Conservation (phyloP, 2,329 filamentous ascomycete species). For the Amesomyces nigricolor region DNA sequence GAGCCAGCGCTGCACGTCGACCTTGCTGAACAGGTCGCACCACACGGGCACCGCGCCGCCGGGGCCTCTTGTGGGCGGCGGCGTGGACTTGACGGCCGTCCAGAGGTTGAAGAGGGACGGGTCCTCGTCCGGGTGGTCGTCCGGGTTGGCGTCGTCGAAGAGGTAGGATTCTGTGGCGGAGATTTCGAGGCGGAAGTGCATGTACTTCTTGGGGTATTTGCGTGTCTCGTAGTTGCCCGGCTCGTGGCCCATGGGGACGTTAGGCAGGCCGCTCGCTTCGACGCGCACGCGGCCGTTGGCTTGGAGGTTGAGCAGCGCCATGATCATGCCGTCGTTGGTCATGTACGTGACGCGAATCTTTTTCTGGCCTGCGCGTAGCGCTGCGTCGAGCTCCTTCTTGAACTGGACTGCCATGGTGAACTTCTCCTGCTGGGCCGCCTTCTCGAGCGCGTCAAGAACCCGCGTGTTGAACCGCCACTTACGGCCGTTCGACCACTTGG, state of each 20-base stretch:
- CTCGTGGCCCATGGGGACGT: conserved; percentile 64
- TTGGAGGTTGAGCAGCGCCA: conserved; percentile 62
- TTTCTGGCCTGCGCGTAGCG: conserved; percentile 41
- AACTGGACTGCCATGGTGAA: conserved; percentile 53
- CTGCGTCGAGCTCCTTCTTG: conserved; percentile 54
- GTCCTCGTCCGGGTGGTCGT: conserved; percentile 31
- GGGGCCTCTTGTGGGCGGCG: conserved; percentile 39
- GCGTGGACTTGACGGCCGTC: conserved; percentile 27
- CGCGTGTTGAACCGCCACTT: conserved; percentile 59
- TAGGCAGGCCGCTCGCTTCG: conserved; percentile 48
- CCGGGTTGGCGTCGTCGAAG: conserved; percentile 39
- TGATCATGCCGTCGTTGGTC: conserved; percentile 58
- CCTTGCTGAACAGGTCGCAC: conserved; percentile 61
- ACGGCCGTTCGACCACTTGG: conserved; percentile 52
- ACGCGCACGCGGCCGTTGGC: conserved; percentile 52
- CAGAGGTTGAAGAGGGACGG: conserved; percentile 30
- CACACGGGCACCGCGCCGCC: conserved; percentile 59
- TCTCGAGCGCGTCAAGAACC: conserved; percentile 52
- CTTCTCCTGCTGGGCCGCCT: conserved; percentile 49
- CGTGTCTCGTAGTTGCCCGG: conserved; percentile 67
- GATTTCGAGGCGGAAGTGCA: conserved; percentile 58
- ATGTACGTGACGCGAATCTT: conserved; percentile 45
- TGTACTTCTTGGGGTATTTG: conserved; percentile 58
- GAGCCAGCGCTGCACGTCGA: conserved; percentile 57
- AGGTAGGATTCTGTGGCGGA: conserved; percentile 54